These are phyloP conservation scores for Aureobasidium subglaciale DNA, from an alignment of 2,329 filamentous ascomycete species.

Conservation along the genomic window DNA sequence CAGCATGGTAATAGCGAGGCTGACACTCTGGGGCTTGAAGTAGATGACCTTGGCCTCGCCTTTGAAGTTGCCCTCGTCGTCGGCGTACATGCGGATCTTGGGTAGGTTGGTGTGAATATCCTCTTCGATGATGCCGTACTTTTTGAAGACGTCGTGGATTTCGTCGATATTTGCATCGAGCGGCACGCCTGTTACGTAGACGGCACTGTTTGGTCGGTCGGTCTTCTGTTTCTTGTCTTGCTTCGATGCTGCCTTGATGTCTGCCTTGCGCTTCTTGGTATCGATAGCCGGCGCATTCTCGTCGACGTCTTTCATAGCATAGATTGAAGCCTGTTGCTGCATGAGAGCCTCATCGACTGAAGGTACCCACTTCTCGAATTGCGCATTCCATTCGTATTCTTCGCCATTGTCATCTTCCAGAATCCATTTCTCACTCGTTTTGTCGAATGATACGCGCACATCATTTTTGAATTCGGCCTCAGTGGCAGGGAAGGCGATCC, in stretches of 20 bases:
- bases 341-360: slow-evolving; percentile 55
- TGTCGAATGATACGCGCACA: slow-evolving; percentile 81
- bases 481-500: slow-evolving; percentile 44
- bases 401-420: slow-evolving; percentile 77
- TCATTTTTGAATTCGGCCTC: slow-evolving; percentile 66
- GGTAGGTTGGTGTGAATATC: slow-evolving; percentile 83
- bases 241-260: slow-evolving; percentile 24
- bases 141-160: slow-evolving; percentile 76
- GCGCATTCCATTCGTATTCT: slow-evolving; percentile 75
- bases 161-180: slow-evolving; percentile 71
- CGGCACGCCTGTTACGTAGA: slow-evolving; percentile 87
- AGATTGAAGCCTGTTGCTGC: slow-evolving; percentile 55
- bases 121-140: slow-evolving; percentile 86
- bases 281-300: slow-evolving; percentile 44
- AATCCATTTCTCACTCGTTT: slow-evolving; percentile 71
- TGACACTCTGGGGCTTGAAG: slow-evolving; percentile 89
- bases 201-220: slow-evolving; percentile 67
- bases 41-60: slow-evolving; percentile 87
- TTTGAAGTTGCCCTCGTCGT: slow-evolving; percentile 78
- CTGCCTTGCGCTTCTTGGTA: slow-evolving; percentile 36
- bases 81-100: slow-evolving; percentile 86
- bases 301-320: slow-evolving; percentile 51
- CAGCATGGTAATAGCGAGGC: slow-evolving; percentile 71
- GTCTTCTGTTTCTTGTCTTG: slow-evolving; percentile 27
- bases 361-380: slow-evolving; percentile 67